phyloP scores from a whole-genome alignment of 2,329 filamentous ascomycete species.

The Dothistroma septosporum region DNA sequence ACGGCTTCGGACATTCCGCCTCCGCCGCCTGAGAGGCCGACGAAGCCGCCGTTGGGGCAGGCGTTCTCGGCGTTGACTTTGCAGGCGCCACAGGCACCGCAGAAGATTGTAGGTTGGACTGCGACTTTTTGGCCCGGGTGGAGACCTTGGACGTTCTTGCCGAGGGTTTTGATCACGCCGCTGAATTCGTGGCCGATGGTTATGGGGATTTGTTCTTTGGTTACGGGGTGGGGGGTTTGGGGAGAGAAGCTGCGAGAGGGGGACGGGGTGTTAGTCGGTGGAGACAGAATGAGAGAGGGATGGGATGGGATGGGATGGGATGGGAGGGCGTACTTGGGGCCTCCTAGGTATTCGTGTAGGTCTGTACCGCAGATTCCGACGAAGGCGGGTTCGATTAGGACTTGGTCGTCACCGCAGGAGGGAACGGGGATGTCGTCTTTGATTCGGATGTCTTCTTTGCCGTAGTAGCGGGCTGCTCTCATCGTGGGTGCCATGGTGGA shows the following conservation, averaged over 20 bases:
- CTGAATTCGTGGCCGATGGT: conserved; percentile 63
- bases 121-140: conserved; percentile 55
- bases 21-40: conserved; percentile 43
- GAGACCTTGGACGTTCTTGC: conserved; percentile 41
- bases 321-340: conserved; percentile 30
- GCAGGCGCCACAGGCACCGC: conserved; percentile 55
- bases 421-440: conserved; percentile 49
- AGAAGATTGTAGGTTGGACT: conserved; percentile 58
- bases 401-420: conserved; percentile 47
- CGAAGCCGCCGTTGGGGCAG: conserved; percentile 54
- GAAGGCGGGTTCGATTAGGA: conserved; percentile 44
- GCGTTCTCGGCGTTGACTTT: conserved; percentile 52
- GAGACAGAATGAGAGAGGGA: not conserved
- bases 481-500: conserved; percentile 35
- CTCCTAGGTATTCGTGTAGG: conserved; percentile 34
- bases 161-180: conserved; percentile 58
- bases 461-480: conserved; percentile 54
- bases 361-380: conserved; percentile 52
- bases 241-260: conserved; percentile 47
- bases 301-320: not conserved
- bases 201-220: conserved; percentile 54
- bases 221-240: conserved; percentile 53
- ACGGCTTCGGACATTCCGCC: conserved; percentile 56
- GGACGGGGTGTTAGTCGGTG: conserved; percentile 15
- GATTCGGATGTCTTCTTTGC: conserved; percentile 53